Evolutionary conservation across 768 basidiomycete species (phyloP).

Genomic region (Plicaturopsis crispa): DNA sequence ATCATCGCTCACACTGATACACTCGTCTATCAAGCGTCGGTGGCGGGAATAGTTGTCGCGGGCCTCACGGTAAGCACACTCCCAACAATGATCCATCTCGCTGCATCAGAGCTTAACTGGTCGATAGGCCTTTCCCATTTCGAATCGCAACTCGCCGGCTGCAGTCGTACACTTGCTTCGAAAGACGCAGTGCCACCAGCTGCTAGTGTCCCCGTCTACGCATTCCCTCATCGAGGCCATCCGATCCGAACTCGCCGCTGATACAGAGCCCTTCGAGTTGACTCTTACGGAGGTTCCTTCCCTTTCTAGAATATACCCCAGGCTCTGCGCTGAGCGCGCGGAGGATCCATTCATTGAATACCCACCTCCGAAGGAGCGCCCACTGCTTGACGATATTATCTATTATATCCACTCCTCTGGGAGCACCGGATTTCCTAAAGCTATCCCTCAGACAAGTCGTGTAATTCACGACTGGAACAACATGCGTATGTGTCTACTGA

Average conservation of each 20-base stretch:
- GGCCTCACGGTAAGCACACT: conserved; percentile 6
- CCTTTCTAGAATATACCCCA: conserved; percentile 12
- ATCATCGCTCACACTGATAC: conserved; percentile 6
- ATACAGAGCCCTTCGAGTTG: conserved; percentile 11
- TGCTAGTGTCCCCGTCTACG: conserved; percentile 9
- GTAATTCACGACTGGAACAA: not conserved
- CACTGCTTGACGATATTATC: conserved; percentile 7
- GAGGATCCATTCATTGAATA: conserved; percentile 23
- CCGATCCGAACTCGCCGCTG: conserved; percentile 2
- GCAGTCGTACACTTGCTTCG: conserved; percentile 13
- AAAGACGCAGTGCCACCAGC: conserved; percentile 10
- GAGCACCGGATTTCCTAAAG: conserved; percentile 9
- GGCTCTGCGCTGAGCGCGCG: conserved; percentile 8
- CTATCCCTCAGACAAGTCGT: conserved; percentile 8
- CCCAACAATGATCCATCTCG: not conserved
- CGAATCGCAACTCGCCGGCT: conserved; percentile 11
- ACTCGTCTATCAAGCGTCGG: conserved; percentile 16
- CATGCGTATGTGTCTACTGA: not conserved
- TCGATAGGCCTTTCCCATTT: conserved; percentile 14
- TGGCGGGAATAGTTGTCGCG: conserved; percentile 9
- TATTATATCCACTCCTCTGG: conserved; percentile 3
- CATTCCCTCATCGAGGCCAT: conserved; percentile 8
- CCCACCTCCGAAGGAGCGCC: conserved; percentile 7
- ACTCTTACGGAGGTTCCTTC: conserved; percentile 5
- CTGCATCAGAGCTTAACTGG: not conserved